Base-by-base conservation (phyloP, 2,329 filamentous ascomycete species). In the Penicillium digitatum region DNA sequence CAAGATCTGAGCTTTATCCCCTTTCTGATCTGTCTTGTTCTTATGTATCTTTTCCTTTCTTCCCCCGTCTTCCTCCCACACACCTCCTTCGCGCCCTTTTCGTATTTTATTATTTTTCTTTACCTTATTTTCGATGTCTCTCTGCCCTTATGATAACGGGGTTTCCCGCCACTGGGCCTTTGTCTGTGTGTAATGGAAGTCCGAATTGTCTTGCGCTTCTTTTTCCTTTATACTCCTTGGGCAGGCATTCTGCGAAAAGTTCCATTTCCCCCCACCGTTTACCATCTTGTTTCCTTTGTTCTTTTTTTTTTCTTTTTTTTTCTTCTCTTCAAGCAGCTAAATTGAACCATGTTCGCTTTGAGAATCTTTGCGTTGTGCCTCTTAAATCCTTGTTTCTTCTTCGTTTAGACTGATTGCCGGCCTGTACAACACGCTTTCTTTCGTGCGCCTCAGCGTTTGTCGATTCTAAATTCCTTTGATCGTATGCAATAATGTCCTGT, bases 201-300 rank as follows among this genome's bases (percentile, higher is more conserved):
- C 60, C 61, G 67, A 71, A 68, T 67, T 64, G 58, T 71, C 56
- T 64, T 69, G 66, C 63, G 65, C 61, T 65, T 68, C 58, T 61
- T 58, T 49, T 66, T 65, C 57, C 62, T 61, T 65, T 64, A 69
- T 73, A 69, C 65, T 67, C 66, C 67, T 67, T 73, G 73, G 73
- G 73, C 70, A 73, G 73, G 72, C 73, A 69, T 69, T 74, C 65
- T 75, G 72, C 72, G 70, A 75, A 75, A 76, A 76, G 69, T 76
- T 71, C 65, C 63, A 62, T 66, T 64, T 68, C 57, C 63, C 35
- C 48, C 65, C 61, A 60, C 61, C 59, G 56, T 27, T 27, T 43
- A 54, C 44, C 44, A 26, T 37, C 55, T 57, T 58, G 39, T 56
- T 38, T 42, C 39, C 16, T 52, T 54, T 60, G 47, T 50, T 58